Conservation (phyloP, 2,329 filamentous ascomycete genomes). For the Hypoxylon sp. region DNA sequence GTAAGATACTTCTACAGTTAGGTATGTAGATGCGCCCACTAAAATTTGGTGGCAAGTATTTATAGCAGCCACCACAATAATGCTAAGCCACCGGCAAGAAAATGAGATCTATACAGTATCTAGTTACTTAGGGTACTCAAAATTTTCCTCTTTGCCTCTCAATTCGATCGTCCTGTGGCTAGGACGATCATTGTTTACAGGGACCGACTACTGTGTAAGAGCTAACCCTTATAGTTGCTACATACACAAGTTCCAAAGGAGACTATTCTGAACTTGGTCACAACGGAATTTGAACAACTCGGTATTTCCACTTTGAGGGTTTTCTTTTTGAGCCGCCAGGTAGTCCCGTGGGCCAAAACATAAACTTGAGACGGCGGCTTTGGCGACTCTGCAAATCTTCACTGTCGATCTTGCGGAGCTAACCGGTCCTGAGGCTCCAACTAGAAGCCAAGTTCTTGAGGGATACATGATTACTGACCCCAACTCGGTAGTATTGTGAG, state of each 20-base stretch:
- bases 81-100: conserved; percentile 29
- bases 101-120: conserved; percentile 16
- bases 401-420: conserved; percentile 45
- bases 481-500: conserved; percentile 36
- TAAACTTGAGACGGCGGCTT: conserved; percentile 52
- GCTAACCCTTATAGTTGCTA: conserved; percentile 16
- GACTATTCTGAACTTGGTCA: conserved; percentile 39
- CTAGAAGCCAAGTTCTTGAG: conserved; percentile 42
- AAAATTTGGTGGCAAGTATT: conserved; percentile 34
- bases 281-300: conserved; percentile 31
- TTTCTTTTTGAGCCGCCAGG: conserved; percentile 39
- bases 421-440: conserved; percentile 44
- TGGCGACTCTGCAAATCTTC: conserved; percentile 44
- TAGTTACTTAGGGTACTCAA: background rate
- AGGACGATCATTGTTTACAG: conserved; percentile 8
- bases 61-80: conserved; percentile 40
- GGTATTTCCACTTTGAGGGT: conserved; percentile 40
- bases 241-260: conserved; percentile 10
- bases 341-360: conserved; percentile 37
- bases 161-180: conserved; percentile 16
- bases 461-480: conserved; percentile 36
- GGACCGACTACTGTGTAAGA: conserved; percentile 10
- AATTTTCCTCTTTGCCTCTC: conserved; percentile 10
- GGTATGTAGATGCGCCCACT: conserved; percentile 1
- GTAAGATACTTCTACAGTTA: conserved; percentile 14